phyloP scores from a whole-genome alignment of 257 asterid species.

The Solanum ossicruentum region DNA sequence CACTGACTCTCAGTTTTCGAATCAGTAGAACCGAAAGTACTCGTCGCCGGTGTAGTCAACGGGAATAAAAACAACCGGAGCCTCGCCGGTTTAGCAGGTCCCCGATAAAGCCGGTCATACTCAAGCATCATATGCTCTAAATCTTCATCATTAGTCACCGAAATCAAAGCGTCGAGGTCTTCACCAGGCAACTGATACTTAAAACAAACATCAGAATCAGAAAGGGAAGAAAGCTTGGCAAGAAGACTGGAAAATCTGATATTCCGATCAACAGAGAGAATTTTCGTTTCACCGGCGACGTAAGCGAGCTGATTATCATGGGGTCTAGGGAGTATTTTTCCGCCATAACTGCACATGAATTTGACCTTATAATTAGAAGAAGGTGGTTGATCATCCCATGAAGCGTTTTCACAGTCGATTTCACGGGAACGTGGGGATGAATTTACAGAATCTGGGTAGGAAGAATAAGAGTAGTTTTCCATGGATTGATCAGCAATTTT shows the following conservation, averaged over 20 bases:
- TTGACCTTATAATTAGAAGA: slow-evolving; percentile 22
- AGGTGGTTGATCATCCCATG: slow-evolving; percentile 24
- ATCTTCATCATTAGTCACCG: slow-evolving; percentile 51
- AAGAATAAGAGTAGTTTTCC: slow-evolving; percentile 21
- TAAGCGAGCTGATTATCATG: slow-evolving; percentile 88
- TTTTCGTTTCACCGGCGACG: slow-evolving; percentile 76
- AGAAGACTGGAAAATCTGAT: slow-evolving; percentile 12
- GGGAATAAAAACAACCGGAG: slow-evolving; percentile 40
- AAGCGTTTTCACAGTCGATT: slow-evolving; percentile 17
- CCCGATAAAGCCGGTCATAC: slow-evolving; percentile 28
- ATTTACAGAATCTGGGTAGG: slow-evolving; percentile 27
- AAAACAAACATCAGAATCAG: slow-evolving; percentile 16
- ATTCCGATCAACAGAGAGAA: slow-evolving; percentile 20
- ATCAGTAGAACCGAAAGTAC: slow-evolving; percentile 18
- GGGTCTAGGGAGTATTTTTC: slow-evolving; percentile 73
- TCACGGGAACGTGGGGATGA: slow-evolving; percentile 39
- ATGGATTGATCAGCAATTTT: background rate
- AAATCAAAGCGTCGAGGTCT: slow-evolving; percentile 49
- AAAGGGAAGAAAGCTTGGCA: slow-evolving; percentile 22
- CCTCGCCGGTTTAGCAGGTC: slow-evolving; percentile 26
- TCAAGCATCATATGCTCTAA: slow-evolving; percentile 60
- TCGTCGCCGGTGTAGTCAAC: background rate
- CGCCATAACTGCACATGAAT: slow-evolving; percentile 71
- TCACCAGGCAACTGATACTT: slow-evolving; percentile 58
- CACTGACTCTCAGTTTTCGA: slow-evolving; percentile 24